Conservation (phyloP, 495 filamentous ascomycete genomes). For the Aspergillus affinis region DNA sequence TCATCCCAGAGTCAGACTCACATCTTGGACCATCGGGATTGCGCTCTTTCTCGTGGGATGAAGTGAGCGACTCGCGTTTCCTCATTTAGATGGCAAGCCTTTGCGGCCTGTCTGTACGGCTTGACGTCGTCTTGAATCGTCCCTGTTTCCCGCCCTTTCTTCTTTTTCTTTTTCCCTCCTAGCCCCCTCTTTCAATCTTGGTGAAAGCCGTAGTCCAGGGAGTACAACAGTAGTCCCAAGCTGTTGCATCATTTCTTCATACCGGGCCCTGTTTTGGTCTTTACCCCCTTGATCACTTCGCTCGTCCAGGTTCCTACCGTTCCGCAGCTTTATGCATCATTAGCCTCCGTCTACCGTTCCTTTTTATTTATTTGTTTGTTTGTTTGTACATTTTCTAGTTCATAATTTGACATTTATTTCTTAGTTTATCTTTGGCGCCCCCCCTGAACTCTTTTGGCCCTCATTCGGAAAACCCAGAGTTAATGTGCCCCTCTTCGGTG, state of each 20-base stretch:
- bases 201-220: conserved; percentile 20
- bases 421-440: conserved; percentile 13
- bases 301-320: conserved; percentile 16
- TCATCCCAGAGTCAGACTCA: conserved; percentile 5
- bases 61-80: neutral
- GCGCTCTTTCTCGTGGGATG: conserved; percentile 14
- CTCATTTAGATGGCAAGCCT: neutral
- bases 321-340: conserved; percentile 24
- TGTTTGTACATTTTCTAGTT: too few species aligned
- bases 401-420: too few species aligned
- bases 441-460: conserved; percentile 17
- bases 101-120: neutral
- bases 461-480: conserved; percentile 14
- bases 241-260: conserved; percentile 22
- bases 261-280: conserved; percentile 12
- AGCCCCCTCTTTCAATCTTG: conserved; percentile 7
- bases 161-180: conserved; percentile 3
- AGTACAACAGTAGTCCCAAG: conserved; percentile 27
- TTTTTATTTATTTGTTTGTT: neutral
- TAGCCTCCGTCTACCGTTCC: conserved; percentile 14
- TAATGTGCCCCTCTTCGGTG: conserved; percentile 19
- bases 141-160: neutral
- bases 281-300: conserved; percentile 17
- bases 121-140: neutral
- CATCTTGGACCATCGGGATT: conserved; percentile 17